A percentile compares a stretch with the other conserved stretches of the same genome.
These are phyloP conservation scores for Aulographum hederae DNA, from an alignment of 2,329 filamentous ascomycete species.

Conservation along the genomic window DNA sequence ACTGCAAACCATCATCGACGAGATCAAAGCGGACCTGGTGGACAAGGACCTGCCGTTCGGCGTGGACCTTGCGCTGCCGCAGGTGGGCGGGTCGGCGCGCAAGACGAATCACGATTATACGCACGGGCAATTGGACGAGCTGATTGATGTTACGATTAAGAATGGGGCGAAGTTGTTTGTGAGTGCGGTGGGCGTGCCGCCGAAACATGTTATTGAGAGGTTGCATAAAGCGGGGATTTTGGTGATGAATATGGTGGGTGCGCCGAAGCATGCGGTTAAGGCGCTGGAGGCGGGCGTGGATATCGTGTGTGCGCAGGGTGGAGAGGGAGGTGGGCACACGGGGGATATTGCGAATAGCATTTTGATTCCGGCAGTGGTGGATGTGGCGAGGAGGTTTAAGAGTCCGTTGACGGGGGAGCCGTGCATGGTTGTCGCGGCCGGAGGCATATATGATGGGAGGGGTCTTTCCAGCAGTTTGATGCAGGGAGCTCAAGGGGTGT, in stretches of 20 bases:
- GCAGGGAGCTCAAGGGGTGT: slow-evolving; percentile 75
- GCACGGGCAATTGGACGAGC: slow-evolving; percentile 66
- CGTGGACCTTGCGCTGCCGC: slow-evolving; percentile 78
- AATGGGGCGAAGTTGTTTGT: slow-evolving; percentile 78
- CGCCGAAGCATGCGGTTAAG: slow-evolving; percentile 80
- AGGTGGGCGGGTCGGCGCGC: slow-evolving; percentile 66
- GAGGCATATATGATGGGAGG: slow-evolving; percentile 69
- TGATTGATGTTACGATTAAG: slow-evolving; percentile 72
- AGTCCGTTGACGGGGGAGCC: slow-evolving; percentile 51
- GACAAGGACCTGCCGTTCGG: slow-evolving; percentile 64
- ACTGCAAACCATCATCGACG: slow-evolving; percentile 62
- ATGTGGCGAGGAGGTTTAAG: slow-evolving; percentile 56
- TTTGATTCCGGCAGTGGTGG: slow-evolving; percentile 70
- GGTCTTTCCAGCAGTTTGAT: slow-evolving; percentile 67
- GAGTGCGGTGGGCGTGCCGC: slow-evolving; percentile 73
- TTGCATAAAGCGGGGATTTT: slow-evolving; percentile 66
- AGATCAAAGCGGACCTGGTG: slow-evolving; percentile 59
- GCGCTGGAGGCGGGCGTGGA: slow-evolving; percentile 75
- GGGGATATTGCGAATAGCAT: slow-evolving; percentile 76
- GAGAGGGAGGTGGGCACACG: slow-evolving; percentile 86
- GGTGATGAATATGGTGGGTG: slow-evolving; percentile 96
- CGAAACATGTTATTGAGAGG: slow-evolving; percentile 49
- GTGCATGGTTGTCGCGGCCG: slow-evolving; percentile 73
- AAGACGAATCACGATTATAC: slow-evolving; percentile 96
- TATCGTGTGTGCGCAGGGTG: slow-evolving; percentile 80